Percentiles rank a stretch among this genome's conserved stretches.
Evolutionary conservation across 805 yeast species (phyloP).

Genomic region (Teunomyces stri): DNA sequence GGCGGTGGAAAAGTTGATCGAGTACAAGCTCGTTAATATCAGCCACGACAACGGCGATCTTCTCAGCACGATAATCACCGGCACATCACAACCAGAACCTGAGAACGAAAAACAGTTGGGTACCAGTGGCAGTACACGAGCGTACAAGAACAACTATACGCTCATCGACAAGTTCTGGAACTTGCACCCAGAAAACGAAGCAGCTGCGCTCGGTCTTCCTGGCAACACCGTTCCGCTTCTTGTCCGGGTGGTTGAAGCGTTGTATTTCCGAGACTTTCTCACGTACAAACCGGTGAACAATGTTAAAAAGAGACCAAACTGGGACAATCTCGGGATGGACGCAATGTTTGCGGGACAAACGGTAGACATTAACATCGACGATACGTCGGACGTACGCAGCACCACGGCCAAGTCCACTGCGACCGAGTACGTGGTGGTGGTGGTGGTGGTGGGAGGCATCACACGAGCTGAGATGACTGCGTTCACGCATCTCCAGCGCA

Average conservation of each 20-base stretch:
- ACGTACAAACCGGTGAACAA: constrained; percentile 39
- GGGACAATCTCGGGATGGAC: constrained; percentile 44
- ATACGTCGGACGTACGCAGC: constrained; percentile 17
- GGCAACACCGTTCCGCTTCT: constrained; percentile 76
- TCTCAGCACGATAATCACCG: constrained; percentile 1
- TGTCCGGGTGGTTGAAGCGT: constrained; percentile 64
- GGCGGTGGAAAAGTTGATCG: constrained; percentile 47
- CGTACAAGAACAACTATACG: constrained; percentile 31
- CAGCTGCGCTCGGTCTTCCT: constrained; percentile 65
- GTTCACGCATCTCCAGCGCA: constrained; percentile 56
- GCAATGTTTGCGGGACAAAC: constrained; percentile 43
- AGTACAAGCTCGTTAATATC: constrained; percentile 46
- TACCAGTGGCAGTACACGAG: constrained; percentile 26
- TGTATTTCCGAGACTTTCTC: constrained; percentile 57
- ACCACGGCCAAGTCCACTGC: neutral
- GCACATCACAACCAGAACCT: constrained; percentile 10
- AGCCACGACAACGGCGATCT: constrained; percentile 8
- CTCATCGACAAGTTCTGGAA: constrained; percentile 45
- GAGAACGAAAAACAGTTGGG: constrained; percentile 25
- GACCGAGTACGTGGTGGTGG: constrained; percentile 41
- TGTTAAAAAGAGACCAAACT: constrained; percentile 35
- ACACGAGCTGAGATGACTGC: constrained; percentile 83
- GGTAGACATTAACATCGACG: constrained; percentile 34
- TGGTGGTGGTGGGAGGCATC: constrained; percentile 78
- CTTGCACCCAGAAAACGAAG: constrained; percentile 39